A percentile compares a stretch with the other conserved stretches of the same genome.
These are phyloP conservation scores for Crataegus laevigata DNA, from an alignment of 306 rosid genomes.

Conservation along the genomic window DNA sequence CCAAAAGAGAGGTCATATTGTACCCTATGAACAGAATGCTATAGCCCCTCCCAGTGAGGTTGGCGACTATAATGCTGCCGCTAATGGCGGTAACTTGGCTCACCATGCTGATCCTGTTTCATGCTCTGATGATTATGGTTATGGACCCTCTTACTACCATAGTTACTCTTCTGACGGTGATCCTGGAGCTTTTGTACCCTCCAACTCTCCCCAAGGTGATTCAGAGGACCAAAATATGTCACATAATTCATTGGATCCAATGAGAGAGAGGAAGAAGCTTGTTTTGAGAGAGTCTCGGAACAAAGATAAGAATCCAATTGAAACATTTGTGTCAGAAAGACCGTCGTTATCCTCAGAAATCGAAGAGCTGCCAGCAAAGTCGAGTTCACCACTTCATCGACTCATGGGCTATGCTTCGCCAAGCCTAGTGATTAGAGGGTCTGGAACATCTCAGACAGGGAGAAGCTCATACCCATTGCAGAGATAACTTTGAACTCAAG, in stretches of 20 bases:
- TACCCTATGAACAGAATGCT: constrained; percentile 28
- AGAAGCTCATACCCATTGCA: constrained; percentile 19
- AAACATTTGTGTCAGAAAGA: constrained; percentile 18
- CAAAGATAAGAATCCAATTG: constrained; percentile 14
- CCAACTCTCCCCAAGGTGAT: constrained; percentile 24
- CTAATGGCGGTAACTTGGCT: constrained; percentile 20
- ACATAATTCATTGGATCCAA: constrained; percentile 17
- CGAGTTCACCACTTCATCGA: constrained; percentile 61
- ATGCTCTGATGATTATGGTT: constrained; percentile 51
- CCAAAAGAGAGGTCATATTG: constrained; percentile 42
- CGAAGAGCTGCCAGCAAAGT: constrained; percentile 15
- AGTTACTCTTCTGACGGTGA: constrained; percentile 58
- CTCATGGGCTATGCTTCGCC: constrained; percentile 85
- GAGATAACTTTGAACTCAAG: constrained; percentile 12
- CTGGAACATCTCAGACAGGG: constrained; percentile 17
- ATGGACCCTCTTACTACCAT: constrained; percentile 34
- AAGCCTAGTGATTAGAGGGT: constrained; percentile 52
- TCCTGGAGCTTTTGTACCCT: constrained; percentile 24
- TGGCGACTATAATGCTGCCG: constrained; percentile 20
- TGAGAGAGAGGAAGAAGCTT: constrained; percentile 21
- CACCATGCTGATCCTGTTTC: constrained; percentile 44
- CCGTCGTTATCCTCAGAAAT: constrained; percentile 37
- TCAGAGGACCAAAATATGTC: constrained; percentile 16
- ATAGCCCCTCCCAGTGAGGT: constrained; percentile 37
- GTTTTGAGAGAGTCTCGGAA: constrained; percentile 28